Conservation (phyloP, 2,329 filamentous ascomycete genomes). For the Colletotrichum higginsianum region DNA sequence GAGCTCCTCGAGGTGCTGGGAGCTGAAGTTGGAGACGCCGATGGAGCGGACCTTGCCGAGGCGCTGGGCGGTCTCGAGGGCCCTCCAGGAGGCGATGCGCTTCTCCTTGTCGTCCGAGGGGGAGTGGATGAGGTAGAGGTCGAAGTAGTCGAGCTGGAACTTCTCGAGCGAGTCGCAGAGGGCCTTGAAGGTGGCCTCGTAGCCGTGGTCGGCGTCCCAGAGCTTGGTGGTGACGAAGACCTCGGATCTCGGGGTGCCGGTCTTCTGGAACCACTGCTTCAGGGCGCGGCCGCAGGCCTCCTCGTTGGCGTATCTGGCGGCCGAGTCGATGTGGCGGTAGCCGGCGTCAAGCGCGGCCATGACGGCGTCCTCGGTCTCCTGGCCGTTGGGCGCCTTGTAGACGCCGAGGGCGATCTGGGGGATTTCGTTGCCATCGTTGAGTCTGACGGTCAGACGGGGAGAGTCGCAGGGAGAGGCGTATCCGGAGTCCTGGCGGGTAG, state of each 20-base stretch:
- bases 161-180: conserved; percentile 61
- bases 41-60: conserved; percentile 65
- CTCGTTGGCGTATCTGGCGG: conserved; percentile 52
- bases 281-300: conserved; percentile 69
- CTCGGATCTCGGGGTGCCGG: conserved; percentile 52
- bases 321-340: conserved; percentile 69
- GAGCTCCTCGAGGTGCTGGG: conserved; percentile 52
- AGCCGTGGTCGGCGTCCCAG: conserved; percentile 54
- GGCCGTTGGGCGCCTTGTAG: conserved; percentile 68
- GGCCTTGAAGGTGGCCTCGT: conserved; percentile 51
- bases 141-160: conserved; percentile 64
- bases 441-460: conserved; percentile 47
- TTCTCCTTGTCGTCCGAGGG: conserved; percentile 75
- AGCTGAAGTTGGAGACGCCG: conserved; percentile 53
- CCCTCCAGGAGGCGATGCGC: conserved; percentile 65
- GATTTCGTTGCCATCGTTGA: conserved; percentile 55
- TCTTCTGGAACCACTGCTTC: conserved; percentile 45
- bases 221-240: conserved; percentile 57
- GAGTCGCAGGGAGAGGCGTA: conserved; percentile 42
- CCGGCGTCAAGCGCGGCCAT: conserved; percentile 59
- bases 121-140: conserved; percentile 73
- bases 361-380: conserved; percentile 53
- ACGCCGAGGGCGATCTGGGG: conserved; percentile 66
- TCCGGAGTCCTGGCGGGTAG: conserved; percentile 40
- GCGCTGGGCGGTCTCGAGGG: conserved; percentile 43